phyloP scores from a whole-genome alignment of 768 basidiomycete genomes.

The Kwoniella newhampshirensis region DNA sequence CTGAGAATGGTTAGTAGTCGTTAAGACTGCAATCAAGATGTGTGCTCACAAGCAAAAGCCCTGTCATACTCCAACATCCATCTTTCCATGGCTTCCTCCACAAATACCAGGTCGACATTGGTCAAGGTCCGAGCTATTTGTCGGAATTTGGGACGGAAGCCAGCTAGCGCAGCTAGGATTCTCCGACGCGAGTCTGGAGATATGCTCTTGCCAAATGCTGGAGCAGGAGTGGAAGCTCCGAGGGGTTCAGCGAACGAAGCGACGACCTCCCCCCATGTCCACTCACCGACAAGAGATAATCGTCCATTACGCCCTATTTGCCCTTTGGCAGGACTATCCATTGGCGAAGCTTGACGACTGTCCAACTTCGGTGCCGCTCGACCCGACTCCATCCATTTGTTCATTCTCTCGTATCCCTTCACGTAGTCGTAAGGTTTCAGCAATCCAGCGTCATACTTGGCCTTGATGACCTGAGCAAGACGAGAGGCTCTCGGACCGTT shows the following conservation, averaged over 20 bases:
- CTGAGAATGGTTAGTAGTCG: slow-evolving; percentile 62
- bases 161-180: slow-evolving; percentile 75
- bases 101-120: slow-evolving; percentile 78
- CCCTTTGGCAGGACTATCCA: slow-evolving; percentile 25
- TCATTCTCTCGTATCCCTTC: slow-evolving; percentile 86
- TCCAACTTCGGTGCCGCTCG: slow-evolving; percentile 39
- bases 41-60: slow-evolving; percentile 55
- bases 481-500: slow-evolving; percentile 86
- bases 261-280: too few relatives aligned
- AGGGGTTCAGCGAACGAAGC: background rate
- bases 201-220: slow-evolving; percentile 59
- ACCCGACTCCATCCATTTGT: slow-evolving; percentile 82
- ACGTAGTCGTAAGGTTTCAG: slow-evolving; percentile 96
- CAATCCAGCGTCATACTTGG: slow-evolving; percentile 94
- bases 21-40: background rate
- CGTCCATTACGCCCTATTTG: slow-evolving; percentile 8
- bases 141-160: slow-evolving; percentile 56
- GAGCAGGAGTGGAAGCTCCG: slow-evolving; percentile 16
- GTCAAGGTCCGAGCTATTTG: slow-evolving; percentile 50
- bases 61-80: slow-evolving; percentile 93
- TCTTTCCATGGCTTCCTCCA: slow-evolving; percentile 96
- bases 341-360: slow-evolving; percentile 25
- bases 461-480: slow-evolving; percentile 83
- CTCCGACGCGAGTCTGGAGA: slow-evolving; percentile 87
- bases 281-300: slow-evolving; percentile 9